Evolutionary conservation across 176 grass and related monocot genomes (phyloP).

Genomic region (Bothriochloa decipiens): DNA sequence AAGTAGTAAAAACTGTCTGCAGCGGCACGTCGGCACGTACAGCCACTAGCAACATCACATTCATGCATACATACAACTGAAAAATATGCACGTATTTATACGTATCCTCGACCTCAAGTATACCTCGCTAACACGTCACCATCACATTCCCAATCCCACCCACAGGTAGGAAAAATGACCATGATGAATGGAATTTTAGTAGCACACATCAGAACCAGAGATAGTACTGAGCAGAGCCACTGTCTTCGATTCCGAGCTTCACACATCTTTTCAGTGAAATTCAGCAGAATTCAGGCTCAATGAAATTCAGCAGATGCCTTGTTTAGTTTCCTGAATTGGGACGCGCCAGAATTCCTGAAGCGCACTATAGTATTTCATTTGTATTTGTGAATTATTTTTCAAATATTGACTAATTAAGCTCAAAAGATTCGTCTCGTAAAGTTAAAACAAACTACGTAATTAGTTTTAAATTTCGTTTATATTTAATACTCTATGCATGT

Average conservation of each 20-base stretch:
- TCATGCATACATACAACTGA: too few relatives aligned
- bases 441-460: too few relatives aligned
- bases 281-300: not conserved
- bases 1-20: conserved; percentile 6
- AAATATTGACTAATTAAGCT: too few relatives aligned
- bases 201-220: not conserved
- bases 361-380: too few relatives aligned
- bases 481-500: too few relatives aligned
- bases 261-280: conserved; percentile 13
- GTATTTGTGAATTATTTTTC: too few relatives aligned
- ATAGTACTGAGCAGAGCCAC: not conserved
- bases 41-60: not conserved
- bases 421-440: too few relatives aligned
- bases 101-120: not conserved
- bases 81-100: conserved; percentile 3
- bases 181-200: not conserved
- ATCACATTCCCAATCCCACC: not conserved
- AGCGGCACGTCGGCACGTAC: conserved; percentile 23
- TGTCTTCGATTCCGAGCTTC: not conserved
- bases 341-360: too few relatives aligned
- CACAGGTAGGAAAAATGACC: conserved; percentile 1
- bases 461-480: too few relatives aligned
- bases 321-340: too few relatives aligned
- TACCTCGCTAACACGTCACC: not conserved
- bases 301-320: too few relatives aligned